phyloP scores from a whole-genome alignment of 1,139 yeast species.

The Saccharomycopsis hybrid region DNA sequence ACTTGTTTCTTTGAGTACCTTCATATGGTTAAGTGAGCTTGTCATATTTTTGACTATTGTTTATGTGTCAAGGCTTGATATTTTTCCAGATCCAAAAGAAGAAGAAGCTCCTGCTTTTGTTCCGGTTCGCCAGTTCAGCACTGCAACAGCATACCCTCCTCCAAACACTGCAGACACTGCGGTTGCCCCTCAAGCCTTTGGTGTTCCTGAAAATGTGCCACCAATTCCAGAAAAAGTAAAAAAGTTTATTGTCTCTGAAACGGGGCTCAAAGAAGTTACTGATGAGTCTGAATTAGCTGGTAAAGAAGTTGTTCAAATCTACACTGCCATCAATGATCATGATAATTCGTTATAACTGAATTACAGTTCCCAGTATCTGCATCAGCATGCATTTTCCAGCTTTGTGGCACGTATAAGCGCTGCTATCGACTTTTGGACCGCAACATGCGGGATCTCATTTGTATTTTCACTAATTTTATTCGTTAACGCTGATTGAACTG shows the following conservation, averaged over 20 bases:
- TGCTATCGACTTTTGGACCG: background rate
- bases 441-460: background rate
- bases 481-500: background rate
- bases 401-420: no score
- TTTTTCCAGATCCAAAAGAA: conserved; percentile 16
- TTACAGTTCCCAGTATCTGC: background rate
- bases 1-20: conserved; percentile 19
- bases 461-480: background rate
- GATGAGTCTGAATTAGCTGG: conserved; percentile 12
- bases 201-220: background rate
- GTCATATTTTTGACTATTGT: conserved; percentile 19
- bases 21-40: conserved; percentile 20
- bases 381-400: no score
- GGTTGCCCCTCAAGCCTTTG: background rate
- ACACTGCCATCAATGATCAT: conserved; percentile 6
- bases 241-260: conserved; percentile 19
- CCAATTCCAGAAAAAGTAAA: conserved; percentile 1
- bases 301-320: conserved; percentile 13
- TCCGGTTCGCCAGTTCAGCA: background rate
- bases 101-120: background rate
- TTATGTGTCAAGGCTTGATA: conserved; percentile 16
- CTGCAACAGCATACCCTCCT: background rate
- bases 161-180: background rate
- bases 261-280: conserved; percentile 15
- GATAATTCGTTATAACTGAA: background rate